These are phyloP conservation scores for Penicillium coprophilum DNA, from an alignment of 495 filamentous ascomycete species.

Conservation along the genomic window DNA sequence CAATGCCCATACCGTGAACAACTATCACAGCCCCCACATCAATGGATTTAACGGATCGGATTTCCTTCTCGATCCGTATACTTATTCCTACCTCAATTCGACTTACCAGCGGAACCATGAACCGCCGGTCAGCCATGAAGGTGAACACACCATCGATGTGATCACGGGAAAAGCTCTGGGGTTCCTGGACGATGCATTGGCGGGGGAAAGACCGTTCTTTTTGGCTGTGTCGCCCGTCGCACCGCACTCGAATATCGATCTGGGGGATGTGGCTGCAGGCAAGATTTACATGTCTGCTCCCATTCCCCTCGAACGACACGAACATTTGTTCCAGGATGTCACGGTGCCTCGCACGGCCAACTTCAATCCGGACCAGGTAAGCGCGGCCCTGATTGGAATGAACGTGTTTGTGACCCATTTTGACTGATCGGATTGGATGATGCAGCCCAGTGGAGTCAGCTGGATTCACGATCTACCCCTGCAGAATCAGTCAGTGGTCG, in stretches of 20 bases:
- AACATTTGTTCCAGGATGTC: constrained; percentile 38
- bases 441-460: constrained; percentile 58
- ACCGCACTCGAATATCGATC: constrained; percentile 61
- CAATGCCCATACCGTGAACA: constrained; percentile 60
- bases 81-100: constrained; percentile 68
- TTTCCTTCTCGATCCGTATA: constrained; percentile 70
- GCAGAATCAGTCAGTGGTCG: constrained; percentile 55
- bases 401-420: constrained; percentile 43
- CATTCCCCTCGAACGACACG: constrained; percentile 45
- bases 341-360: constrained; percentile 38
- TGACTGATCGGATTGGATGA: constrained; percentile 27
- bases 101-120: constrained; percentile 65
- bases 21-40: constrained; percentile 58
- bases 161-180: constrained; percentile 60
- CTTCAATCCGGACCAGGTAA: constrained; percentile 51
- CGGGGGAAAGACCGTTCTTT: constrained; percentile 61
- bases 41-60: constrained; percentile 59
- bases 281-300: constrained; percentile 47
- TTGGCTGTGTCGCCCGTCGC: constrained; percentile 64
- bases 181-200: constrained; percentile 61
- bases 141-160: constrained; percentile 61
- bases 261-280: constrained; percentile 16
- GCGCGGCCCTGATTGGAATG: constrained; percentile 31
- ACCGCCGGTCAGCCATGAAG: constrained; percentile 54
- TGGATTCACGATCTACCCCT: constrained; percentile 59